Base-by-base conservation (phyloP, 805 yeast genomes). In the Metschnikowia peoriensis region DNA sequence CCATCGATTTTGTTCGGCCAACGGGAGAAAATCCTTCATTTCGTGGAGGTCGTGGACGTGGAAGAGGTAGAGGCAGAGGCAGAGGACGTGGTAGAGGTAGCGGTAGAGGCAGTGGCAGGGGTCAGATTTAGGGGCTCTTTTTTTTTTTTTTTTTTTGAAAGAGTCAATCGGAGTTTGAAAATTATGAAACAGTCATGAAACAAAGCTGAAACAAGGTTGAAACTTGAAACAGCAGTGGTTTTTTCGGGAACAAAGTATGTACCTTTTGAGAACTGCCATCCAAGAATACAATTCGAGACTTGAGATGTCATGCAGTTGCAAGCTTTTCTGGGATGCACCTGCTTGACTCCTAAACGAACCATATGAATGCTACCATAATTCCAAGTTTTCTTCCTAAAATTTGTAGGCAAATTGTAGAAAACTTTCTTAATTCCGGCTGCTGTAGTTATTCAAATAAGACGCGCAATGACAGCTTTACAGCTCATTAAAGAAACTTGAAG, bases 1-100 rank as follows among this genome's bases (percentile, higher is more conserved):
- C 86, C 7, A 82, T 81, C 53, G 22, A 6, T 2, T 28, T 38
- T 22, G 44, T 29, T 12, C 40, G 40, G n/a, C 35, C 42, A 4
- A 34, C 38, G 27, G 41, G 53, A n/a, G 38, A 29, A 16, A 28
- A 17, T 7, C 15, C 8, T 2, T 49, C 47, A 28, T 38, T 47
- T 16, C 83, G 83, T 1, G 80, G 84, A 4, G 74, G 73, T 49
- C 59, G 60, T n/a, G 59, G 54, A 22, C 55, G 63, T 40, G 64
- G 64, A 5, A 51, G 61, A 4, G 50, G 52, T 4, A 51, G 66
- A 34, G 64, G 66, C 14, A 29, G 67, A 15, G 65, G 70, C 7
- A 44, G 63, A 44, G 61, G 58, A 6, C 37, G 58, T n/a, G 61
- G 65, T 1, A 62, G 79, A 16, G 69, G 73, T 12, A 63, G 77